Conservation (phyloP, 108 stramenopile species). For the Cafeteria roenbergensis region DNA sequence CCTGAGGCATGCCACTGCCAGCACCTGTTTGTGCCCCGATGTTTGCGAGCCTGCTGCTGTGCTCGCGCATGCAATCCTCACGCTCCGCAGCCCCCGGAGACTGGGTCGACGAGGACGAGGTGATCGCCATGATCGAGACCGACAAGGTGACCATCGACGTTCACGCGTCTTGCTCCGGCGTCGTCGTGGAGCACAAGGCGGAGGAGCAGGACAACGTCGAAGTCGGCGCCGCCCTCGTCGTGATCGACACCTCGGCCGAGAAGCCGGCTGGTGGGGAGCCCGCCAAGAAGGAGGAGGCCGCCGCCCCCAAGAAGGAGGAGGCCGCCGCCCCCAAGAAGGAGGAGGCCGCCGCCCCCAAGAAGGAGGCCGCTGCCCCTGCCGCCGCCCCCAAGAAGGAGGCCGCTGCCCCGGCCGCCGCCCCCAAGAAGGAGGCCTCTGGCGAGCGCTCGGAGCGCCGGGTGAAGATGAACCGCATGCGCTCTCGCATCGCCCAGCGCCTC, state of each 20-base stretch:
- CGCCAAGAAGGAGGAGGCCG: conserved; percentile 36
- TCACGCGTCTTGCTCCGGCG: conserved; percentile 66
- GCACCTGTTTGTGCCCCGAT: conserved; percentile 65
- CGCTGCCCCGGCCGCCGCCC: conserved; percentile 36
- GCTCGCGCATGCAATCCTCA: conserved; percentile 14
- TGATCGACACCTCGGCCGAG: conserved; percentile 53
- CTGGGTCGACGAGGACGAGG: conserved; percentile 37
- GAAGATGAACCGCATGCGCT: conserved; percentile 97
- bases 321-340: background rate
- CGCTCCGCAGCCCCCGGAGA: conserved; percentile 20
- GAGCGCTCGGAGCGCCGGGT: conserved; percentile 78
- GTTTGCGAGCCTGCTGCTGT: conserved; percentile 24
- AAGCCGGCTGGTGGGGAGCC: conserved; percentile 18
- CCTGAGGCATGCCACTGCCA: conserved; percentile 57
- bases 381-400: conserved; percentile 28
- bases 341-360: background rate
- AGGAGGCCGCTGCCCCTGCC: conserved; percentile 19
- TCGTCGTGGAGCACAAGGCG: conserved; percentile 67
- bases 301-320: conserved; percentile 5
- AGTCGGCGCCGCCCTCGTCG: conserved; percentile 74
- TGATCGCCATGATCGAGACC: conserved; percentile 64
- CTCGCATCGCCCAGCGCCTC: conserved; percentile 82
- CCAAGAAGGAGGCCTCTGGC: conserved; percentile 12
- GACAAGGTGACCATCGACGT: conserved; percentile 89
- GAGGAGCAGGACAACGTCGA: conserved; percentile 86